Conservation (phyloP, 306 rosid species). For the Begonia masoniana region DNA sequence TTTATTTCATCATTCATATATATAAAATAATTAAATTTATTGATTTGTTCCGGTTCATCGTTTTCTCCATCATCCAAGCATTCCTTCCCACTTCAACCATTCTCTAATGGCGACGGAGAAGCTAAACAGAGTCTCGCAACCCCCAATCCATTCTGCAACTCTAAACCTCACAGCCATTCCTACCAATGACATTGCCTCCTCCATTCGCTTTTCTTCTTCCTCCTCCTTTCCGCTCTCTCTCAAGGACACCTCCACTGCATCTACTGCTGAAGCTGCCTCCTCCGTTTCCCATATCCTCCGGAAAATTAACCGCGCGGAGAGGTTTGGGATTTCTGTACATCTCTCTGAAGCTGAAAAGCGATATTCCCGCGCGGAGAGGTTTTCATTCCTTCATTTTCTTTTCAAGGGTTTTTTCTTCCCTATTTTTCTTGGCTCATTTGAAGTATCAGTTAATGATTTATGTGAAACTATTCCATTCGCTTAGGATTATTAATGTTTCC, state of each 20-base stretch:
- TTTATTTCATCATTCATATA: too few relatives aligned
- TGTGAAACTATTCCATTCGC: too few relatives aligned
- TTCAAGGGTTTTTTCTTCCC: slow-evolving; percentile 1
- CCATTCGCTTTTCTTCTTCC: slow-evolving; percentile 3
- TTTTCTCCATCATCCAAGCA: too few relatives aligned
- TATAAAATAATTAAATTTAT: too few relatives aligned
- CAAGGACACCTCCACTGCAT: slow-evolving; percentile 5
- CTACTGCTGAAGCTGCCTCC: slow-evolving; percentile 15
- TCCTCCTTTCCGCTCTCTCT: slow-evolving; percentile 2
- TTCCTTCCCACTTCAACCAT: not conserved
- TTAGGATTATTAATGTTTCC: too few relatives aligned
- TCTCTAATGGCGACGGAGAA: slow-evolving; percentile 39
- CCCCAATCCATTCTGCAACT: slow-evolving; percentile 8
- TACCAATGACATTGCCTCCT: not conserved
- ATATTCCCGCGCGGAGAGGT: slow-evolving; percentile 89
- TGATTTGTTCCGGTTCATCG: too few relatives aligned
- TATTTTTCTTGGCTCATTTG: slow-evolving; percentile 5
- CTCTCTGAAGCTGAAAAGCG: slow-evolving; percentile 73
- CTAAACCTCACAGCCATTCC: slow-evolving; percentile 14
- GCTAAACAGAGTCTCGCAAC: slow-evolving; percentile 6
- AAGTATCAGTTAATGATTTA: too few relatives aligned
- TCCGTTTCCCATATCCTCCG: slow-evolving; percentile 36
- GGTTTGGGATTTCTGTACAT: slow-evolving; percentile 77
- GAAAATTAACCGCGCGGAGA: slow-evolving; percentile 84
- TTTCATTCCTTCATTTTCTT: not conserved